A percentile compares a stretch with the other conserved stretches of the same genome.
These are phyloP conservation scores for Pichia sporocuriosa DNA, from an alignment of 805 yeast species.

Conservation along the genomic window DNA sequence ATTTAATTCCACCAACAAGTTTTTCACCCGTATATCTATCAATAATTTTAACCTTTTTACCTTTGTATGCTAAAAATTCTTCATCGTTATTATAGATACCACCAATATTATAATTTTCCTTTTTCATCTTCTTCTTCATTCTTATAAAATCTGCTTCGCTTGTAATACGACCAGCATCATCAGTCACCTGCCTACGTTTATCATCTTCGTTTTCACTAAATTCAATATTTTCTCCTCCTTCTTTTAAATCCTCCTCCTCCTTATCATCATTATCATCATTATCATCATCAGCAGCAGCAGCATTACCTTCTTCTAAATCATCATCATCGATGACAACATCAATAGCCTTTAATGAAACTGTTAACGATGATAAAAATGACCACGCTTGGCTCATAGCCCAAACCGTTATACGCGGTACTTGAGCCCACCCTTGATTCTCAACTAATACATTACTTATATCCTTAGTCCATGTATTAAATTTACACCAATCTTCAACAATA, in stretches of 20 bases:
- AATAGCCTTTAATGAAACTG: background rate
- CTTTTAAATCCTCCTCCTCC: background rate
- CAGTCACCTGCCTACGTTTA: slow-evolving; percentile 3
- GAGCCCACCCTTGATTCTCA: slow-evolving; percentile 36
- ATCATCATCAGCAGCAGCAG: background rate
- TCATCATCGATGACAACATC: slow-evolving; percentile 1
- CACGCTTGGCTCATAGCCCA: slow-evolving; percentile 5
- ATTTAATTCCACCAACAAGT: slow-evolving; percentile 9
- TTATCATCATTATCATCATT: background rate
- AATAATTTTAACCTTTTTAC: background rate
- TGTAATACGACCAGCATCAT: background rate
- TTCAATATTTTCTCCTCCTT: background rate
- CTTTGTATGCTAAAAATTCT: background rate
- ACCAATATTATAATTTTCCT: slow-evolving; percentile 5
- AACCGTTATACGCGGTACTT: slow-evolving; percentile 18
- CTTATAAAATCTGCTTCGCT: slow-evolving; percentile 2
- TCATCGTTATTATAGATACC: background rate
- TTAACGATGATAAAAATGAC: slow-evolving; percentile 5
- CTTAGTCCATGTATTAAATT: slow-evolving; percentile 12
- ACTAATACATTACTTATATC: slow-evolving; percentile 18
- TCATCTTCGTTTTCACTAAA: slow-evolving; percentile 9
- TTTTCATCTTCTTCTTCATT: slow-evolving; percentile 2
- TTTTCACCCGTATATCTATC: background rate
- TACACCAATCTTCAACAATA: slow-evolving; percentile 14
- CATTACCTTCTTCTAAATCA: background rate